Evolutionary conservation across 1,139 yeast genomes (phyloP).

Genomic region (Meyerozyma sp.): DNA sequence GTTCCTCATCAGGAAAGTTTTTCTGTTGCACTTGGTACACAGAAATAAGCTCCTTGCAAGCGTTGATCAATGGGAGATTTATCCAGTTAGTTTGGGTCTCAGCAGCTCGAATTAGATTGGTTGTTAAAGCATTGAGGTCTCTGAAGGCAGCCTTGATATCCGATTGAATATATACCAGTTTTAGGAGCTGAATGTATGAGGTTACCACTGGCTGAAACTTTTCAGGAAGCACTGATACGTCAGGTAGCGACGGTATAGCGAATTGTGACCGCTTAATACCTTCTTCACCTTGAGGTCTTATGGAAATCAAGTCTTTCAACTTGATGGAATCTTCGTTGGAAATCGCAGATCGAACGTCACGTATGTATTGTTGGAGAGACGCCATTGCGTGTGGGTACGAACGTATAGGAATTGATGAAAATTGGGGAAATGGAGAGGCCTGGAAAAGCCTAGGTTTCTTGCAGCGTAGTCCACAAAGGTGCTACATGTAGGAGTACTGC

Average conservation of each 20-base stretch:
- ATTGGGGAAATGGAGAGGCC: not conserved
- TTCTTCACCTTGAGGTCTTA: not conserved
- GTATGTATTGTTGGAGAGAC: not conserved
- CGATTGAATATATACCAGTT: constrained; percentile 30
- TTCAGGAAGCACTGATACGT: not conserved
- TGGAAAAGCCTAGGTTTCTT: not conserved
- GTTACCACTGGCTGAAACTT: constrained; percentile 16
- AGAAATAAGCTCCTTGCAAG: constrained; percentile 52
- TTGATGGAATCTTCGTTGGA: not conserved
- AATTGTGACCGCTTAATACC: not conserved
- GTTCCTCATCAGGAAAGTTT: constrained; percentile 25
- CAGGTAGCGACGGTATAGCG: not conserved
- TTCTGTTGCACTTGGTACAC: constrained; percentile 35
- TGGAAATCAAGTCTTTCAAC: not conserved
- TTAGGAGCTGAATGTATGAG: constrained; percentile 33
- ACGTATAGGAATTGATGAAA: not conserved
- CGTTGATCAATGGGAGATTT: constrained; percentile 49
- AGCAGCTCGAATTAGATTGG: constrained; percentile 53
- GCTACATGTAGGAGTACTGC: not conserved
- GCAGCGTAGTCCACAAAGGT: not conserved
- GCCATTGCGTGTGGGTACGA: not conserved
- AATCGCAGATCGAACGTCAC: not conserved
- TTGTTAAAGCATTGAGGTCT: constrained; percentile 38
- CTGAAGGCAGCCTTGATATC: constrained; percentile 36
- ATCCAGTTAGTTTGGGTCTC: constrained; percentile 66